These are phyloP conservation scores for Eucalyptus microcorys DNA, from an alignment of 345 rosid genomes.

Conservation along the genomic window DNA sequence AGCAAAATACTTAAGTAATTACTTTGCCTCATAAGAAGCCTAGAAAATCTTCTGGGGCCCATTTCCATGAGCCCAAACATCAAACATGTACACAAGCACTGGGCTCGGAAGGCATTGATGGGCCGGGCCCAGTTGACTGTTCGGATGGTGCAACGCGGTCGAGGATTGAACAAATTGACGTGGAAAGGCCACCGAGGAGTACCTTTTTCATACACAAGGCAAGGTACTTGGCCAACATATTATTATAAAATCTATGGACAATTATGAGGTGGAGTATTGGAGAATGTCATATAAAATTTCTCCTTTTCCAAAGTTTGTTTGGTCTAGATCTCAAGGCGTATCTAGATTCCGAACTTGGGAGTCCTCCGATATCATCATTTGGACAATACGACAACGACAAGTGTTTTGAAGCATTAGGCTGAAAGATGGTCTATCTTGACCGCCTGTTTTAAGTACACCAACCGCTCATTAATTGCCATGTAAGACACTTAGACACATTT, in stretches of 20 bases:
- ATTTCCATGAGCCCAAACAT: not conserved
- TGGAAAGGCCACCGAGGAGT: not conserved
- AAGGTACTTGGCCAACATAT: not conserved
- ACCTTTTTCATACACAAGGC: not conserved
- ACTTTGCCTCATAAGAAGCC: not conserved
- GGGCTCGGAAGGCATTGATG: not conserved
- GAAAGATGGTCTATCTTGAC: not conserved
- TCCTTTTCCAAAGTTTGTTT: not conserved
- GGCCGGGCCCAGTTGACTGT: not conserved
- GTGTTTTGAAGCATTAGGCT: not conserved
- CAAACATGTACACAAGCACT: not conserved
- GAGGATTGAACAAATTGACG: not conserved
- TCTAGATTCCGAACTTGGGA: accelerated
- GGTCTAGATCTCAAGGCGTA: not conserved
- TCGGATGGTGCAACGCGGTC: not conserved
- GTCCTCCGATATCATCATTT: not conserved
- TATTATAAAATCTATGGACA: not conserved
- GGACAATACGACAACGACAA: accelerated
- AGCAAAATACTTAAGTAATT: not conserved
- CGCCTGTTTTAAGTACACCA: not conserved
- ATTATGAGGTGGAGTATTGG: not conserved
- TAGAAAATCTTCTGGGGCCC: not conserved
- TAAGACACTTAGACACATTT: not conserved
- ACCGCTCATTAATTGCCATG: not conserved
- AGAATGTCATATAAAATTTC: not conserved